These are phyloP conservation scores for Chamaecrista fasciculata DNA, from an alignment of 306 rosid genomes.

Conservation along the genomic window DNA sequence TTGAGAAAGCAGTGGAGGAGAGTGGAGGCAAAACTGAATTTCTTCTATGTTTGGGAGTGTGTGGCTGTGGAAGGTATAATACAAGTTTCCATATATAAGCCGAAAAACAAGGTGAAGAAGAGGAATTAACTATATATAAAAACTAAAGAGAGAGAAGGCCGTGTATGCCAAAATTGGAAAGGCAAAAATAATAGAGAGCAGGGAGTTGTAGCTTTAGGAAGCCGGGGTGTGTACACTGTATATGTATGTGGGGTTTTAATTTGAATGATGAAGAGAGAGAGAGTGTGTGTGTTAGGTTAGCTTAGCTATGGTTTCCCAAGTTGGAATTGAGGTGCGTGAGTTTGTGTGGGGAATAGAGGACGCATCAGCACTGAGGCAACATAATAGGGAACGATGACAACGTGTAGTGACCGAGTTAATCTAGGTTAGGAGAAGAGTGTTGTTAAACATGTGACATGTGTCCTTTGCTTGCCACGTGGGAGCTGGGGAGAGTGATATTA, in stretches of 20 bases:
- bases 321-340: background rate
- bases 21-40: background rate
- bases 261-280: background rate
- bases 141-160: background rate
- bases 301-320: no score
- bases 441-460: conserved; percentile 31
- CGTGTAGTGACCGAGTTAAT: conserved; percentile 32
- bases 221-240: background rate
- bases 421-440: background rate
- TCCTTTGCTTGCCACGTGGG: conserved; percentile 13
- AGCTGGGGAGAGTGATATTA: background rate
- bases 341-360: background rate
- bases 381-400: background rate
- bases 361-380: background rate
- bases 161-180: conserved; percentile 6
- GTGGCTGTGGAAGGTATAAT: background rate
- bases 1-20: conserved; percentile 16
- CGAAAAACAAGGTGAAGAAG: background rate
- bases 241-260: no score
- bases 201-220: background rate
- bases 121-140: background rate
- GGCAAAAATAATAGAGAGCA: background rate
- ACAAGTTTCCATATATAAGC: background rate
- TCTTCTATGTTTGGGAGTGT: conserved; percentile 6
- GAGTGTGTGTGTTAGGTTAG: background rate